phyloP scores from a whole-genome alignment of 192 early-diverging fungal genomes.

The Mortierella claussenii region DNA sequence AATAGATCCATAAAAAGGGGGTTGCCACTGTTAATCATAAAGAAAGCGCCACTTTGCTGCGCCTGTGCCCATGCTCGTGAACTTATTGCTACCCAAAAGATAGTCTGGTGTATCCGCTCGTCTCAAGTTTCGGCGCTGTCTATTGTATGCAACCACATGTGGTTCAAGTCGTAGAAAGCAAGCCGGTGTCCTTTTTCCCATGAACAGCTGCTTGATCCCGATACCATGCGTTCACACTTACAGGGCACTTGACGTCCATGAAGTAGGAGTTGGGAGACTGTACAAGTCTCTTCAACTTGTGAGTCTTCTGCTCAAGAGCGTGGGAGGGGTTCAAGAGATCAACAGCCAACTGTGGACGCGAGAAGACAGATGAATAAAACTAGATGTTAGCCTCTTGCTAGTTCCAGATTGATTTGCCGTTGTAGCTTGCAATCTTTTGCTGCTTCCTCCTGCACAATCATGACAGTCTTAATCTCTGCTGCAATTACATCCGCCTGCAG shows the following conservation, averaged over 20 bases:
- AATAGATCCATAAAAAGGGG: too few species aligned
- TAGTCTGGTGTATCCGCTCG: too few species aligned
- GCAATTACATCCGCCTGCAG: too few species aligned
- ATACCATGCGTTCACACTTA: slow-evolving; percentile 29
- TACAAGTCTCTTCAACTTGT: slow-evolving; percentile 98
- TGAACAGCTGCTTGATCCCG: too few species aligned
- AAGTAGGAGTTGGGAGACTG: slow-evolving; percentile 98
- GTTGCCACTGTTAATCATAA: too few species aligned
- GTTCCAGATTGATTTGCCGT: not conserved
- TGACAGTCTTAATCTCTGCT: not conserved
- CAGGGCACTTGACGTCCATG: slow-evolving; percentile 97
- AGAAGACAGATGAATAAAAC: slow-evolving; percentile 4
- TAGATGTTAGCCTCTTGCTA: slow-evolving; percentile 38
- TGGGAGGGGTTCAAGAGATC: slow-evolving; percentile 93
- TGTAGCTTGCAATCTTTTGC: not conserved
- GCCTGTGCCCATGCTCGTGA: too few species aligned
- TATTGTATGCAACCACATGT: too few species aligned
- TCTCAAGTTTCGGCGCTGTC: too few species aligned
- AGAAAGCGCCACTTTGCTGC: too few species aligned
- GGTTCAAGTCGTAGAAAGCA: not conserved
- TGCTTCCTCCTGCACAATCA: too few species aligned
- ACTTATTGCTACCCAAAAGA: too few species aligned
- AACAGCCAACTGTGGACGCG: slow-evolving; percentile 75
- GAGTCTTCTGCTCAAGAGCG: slow-evolving; percentile 81
- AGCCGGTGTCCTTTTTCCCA: too few species aligned